phyloP scores from a whole-genome alignment of 805 yeast species.

The Schizosaccharomyces osmophilus region DNA sequence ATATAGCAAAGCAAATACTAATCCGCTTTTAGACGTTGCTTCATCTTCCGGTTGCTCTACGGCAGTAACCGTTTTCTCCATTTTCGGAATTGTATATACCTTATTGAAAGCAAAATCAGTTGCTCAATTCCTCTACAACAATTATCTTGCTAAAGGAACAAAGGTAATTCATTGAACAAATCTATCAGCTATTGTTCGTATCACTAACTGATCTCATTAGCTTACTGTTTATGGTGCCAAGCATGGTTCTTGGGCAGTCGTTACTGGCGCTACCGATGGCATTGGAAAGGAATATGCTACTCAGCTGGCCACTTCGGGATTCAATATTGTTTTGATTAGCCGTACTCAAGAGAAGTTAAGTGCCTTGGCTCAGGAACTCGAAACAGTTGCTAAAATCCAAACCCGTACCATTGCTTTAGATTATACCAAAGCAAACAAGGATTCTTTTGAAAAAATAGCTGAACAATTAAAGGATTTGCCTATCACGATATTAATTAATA shows the following conservation, averaged over 20 bases:
- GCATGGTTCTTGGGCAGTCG: slow-evolving; percentile 65
- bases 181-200: neutral
- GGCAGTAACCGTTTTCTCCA: neutral
- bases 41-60: neutral
- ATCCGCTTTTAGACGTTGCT: neutral
- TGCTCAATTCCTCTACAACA: neutral
- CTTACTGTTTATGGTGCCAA: slow-evolving; percentile 54
- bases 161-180: neutral
- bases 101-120: neutral
- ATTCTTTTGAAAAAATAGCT: slow-evolving; percentile 15
- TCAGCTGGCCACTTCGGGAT: slow-evolving; percentile 68
- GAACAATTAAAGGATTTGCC: slow-evolving; percentile 23
- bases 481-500: slow-evolving; percentile 59
- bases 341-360: slow-evolving; percentile 62
- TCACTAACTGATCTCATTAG: slow-evolving; percentile 1
- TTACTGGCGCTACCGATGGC: slow-evolving; percentile 95
- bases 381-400: slow-evolving; percentile 29
- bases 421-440: slow-evolving; percentile 22
- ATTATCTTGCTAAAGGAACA: neutral
- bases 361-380: slow-evolving; percentile 36
- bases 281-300: slow-evolving; percentile 77
- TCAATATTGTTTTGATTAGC: slow-evolving; percentile 61
- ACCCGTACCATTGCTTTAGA: slow-evolving; percentile 56
- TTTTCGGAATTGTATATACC: neutral
- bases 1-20: neutral